These are phyloP conservation scores for Rhizopus stolonifer DNA, from an alignment of 371 early-diverging fungal genomes.

Conservation along the genomic window DNA sequence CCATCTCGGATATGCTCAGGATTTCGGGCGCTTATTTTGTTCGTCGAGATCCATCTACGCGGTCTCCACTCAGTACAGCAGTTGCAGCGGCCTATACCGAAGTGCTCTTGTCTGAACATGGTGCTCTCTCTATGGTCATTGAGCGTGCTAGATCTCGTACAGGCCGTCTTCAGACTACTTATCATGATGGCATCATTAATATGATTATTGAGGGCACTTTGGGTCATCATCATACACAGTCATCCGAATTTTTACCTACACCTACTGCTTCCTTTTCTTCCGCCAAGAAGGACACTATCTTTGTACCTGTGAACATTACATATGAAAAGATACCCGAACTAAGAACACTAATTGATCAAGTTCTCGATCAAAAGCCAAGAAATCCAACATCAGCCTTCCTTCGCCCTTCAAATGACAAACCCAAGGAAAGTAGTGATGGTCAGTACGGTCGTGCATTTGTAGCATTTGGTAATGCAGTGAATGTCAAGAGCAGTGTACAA, in stretches of 20 bases:
- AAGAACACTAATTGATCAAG: slow-evolving; percentile 43
- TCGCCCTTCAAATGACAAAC: slow-evolving; percentile 28
- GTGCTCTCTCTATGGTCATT: slow-evolving; percentile 44
- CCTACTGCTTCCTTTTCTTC: slow-evolving; percentile 8
- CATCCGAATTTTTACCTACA: slow-evolving; percentile 6
- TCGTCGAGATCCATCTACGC: slow-evolving; percentile 35
- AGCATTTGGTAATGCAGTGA: slow-evolving; percentile 39
- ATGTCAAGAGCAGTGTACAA: slow-evolving; percentile 20
- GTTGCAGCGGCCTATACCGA: slow-evolving; percentile 49
- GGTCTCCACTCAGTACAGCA: slow-evolving; percentile 46
- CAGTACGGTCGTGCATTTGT: slow-evolving; percentile 49
- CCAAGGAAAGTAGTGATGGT: slow-evolving; percentile 30
- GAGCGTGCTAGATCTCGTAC: slow-evolving; percentile 52
- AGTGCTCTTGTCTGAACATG: slow-evolving; percentile 43
- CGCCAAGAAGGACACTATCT: slow-evolving; percentile 27
- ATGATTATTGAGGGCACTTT: slow-evolving; percentile 47
- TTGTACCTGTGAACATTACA: slow-evolving; percentile 49
- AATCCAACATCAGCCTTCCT: slow-evolving; percentile 13
- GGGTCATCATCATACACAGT: slow-evolving; percentile 30
- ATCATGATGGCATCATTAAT: slow-evolving; percentile 44
- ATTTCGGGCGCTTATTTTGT: slow-evolving; percentile 50
- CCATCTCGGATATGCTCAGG: slow-evolving; percentile 48
- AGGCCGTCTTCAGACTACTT: slow-evolving; percentile 39
- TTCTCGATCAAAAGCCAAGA: slow-evolving; percentile 47
- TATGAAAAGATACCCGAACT: slow-evolving; percentile 52